These are phyloP conservation scores for Clavispora phyllophila DNA, from an alignment of 805 yeast species.

Conservation along the genomic window DNA sequence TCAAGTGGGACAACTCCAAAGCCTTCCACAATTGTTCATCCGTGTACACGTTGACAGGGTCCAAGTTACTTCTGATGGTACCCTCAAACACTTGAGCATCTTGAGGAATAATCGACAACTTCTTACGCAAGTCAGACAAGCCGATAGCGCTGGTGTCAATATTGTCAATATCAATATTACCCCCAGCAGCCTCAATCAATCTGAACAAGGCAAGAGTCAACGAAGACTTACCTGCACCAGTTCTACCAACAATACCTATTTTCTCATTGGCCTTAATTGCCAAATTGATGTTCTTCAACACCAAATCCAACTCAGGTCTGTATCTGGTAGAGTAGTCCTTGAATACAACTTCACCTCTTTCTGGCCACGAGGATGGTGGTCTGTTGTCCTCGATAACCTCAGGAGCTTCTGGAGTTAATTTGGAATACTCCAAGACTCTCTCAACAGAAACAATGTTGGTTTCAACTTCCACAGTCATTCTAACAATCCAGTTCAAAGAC, in stretches of 20 bases:
- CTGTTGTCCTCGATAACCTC: conserved; percentile 55
- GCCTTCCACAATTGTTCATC: conserved; percentile 40
- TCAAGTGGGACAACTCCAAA: conserved; percentile 38
- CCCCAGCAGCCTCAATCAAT: conserved; percentile 36
- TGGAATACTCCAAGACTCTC: conserved; percentile 83
- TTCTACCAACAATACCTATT: conserved; percentile 42
- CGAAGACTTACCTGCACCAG: conserved; percentile 45
- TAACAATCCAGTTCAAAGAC: conserved; percentile 92
- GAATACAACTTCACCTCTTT: conserved; percentile 32
- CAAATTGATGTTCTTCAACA: conserved; percentile 35
- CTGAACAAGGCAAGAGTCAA: conserved; percentile 40
- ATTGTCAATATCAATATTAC: conserved; percentile 32
- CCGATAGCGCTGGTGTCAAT: conserved; percentile 33
- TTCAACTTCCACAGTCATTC: conserved; percentile 98
- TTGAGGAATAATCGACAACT: conserved; percentile 41
- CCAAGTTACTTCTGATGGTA: conserved; percentile 35
- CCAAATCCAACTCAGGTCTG: conserved; percentile 42
- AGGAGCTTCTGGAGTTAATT: conserved; percentile 82
- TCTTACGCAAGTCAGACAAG: conserved; percentile 38
- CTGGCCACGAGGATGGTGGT: conserved; percentile 47
- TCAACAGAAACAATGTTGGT: conserved; percentile 96
- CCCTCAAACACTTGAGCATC: conserved; percentile 45
- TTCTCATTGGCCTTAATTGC: conserved; percentile 35
- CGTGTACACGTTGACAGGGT: conserved; percentile 31
- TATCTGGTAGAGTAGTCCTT: conserved; percentile 37